Conservation (phyloP, 1,139 yeast species). For the Geotrichum armillariae region DNA sequence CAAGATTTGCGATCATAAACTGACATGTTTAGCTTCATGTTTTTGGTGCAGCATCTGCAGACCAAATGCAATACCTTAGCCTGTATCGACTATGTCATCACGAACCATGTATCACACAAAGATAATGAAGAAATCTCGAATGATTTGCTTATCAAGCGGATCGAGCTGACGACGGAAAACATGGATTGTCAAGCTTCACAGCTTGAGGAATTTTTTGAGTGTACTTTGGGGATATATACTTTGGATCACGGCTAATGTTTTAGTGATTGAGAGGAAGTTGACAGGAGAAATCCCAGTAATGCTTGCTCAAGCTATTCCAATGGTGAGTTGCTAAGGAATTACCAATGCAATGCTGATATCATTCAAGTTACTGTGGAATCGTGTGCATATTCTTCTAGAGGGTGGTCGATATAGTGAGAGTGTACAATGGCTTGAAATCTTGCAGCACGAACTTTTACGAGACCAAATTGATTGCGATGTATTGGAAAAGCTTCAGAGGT, state of each 20-base stretch:
- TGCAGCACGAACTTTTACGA: slow-evolving; percentile 8
- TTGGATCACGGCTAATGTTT: background rate
- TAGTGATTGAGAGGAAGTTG: slow-evolving; percentile 21
- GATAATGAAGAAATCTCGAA: slow-evolving; percentile 11
- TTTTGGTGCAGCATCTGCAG: slow-evolving; percentile 21
- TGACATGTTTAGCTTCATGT: slow-evolving; percentile 18
- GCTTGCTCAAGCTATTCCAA: slow-evolving; percentile 17
- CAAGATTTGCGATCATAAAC: background rate
- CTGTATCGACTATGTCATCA: slow-evolving; percentile 21
- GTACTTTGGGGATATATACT: slow-evolving; percentile 1
- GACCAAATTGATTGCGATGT: slow-evolving; percentile 12
- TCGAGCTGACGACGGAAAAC: slow-evolving; percentile 19
- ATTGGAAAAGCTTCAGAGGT: slow-evolving; percentile 19
- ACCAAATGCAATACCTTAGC: slow-evolving; percentile 20
- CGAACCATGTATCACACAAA: slow-evolving; percentile 18
- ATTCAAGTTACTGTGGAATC: slow-evolving; percentile 21
- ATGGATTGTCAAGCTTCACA: slow-evolving; percentile 4
- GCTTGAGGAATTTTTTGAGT: slow-evolving; percentile 20
- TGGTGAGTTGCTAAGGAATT: slow-evolving; percentile 11
- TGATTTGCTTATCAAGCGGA: slow-evolving; percentile 16
- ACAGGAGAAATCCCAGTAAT: slow-evolving; percentile 9
- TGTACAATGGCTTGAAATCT: slow-evolving; percentile 18
- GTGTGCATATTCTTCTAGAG: slow-evolving; percentile 10
- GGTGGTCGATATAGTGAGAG: slow-evolving; percentile 2
- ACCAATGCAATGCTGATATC: background rate